phyloP scores from a whole-genome alignment of 2,329 filamentous ascomycete species.

The Penicillium sclerotigenum region DNA sequence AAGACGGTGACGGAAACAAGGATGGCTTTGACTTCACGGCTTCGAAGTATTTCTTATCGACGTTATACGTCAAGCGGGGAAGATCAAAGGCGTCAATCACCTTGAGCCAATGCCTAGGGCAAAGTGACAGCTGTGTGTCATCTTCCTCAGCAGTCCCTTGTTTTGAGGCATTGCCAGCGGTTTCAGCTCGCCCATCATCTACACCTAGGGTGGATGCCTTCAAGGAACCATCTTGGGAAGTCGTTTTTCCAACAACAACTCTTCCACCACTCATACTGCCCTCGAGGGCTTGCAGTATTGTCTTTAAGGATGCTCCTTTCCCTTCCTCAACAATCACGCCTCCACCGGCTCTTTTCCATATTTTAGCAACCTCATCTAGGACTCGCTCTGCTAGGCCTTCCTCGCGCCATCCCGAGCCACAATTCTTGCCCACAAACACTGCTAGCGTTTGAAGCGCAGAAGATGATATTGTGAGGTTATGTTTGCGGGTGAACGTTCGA shows the following conservation, averaged over 20 bases:
- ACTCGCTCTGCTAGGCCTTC: conserved; percentile 90
- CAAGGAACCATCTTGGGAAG: conserved; percentile 18
- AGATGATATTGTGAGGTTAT: conserved; percentile 87
- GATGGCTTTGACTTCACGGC: conserved; percentile 64
- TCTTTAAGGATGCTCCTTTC: conserved; percentile 64
- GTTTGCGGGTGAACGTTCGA: conserved; percentile 94
- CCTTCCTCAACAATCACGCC: conserved; percentile 87
- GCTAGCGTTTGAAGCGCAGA: conserved; percentile 81
- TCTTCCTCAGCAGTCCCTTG: conserved; percentile 53
- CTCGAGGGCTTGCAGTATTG: conserved; percentile 79
- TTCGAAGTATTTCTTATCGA: conserved; percentile 83
- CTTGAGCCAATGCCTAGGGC: conserved; percentile 79
- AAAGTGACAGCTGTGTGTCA: conserved; percentile 60
- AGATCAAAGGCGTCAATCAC: conserved; percentile 82
- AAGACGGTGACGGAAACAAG: conserved; percentile 70
- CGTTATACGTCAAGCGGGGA: conserved; percentile 55
- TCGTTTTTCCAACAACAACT: conserved; percentile 45
- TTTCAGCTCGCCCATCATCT: conserved; percentile 41
- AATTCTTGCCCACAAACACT: conserved; percentile 86
- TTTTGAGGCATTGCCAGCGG: conserved; percentile 50
- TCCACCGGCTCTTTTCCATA: conserved; percentile 86
- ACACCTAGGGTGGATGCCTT: conserved; percentile 37
- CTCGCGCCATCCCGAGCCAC: conserved; percentile 93
- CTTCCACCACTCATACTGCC: conserved; percentile 84
- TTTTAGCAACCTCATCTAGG: conserved; percentile 83